Evolutionary conservation across 805 yeast genomes (phyloP).

Genomic region (Wickerhamiella vanderwaltii): DNA sequence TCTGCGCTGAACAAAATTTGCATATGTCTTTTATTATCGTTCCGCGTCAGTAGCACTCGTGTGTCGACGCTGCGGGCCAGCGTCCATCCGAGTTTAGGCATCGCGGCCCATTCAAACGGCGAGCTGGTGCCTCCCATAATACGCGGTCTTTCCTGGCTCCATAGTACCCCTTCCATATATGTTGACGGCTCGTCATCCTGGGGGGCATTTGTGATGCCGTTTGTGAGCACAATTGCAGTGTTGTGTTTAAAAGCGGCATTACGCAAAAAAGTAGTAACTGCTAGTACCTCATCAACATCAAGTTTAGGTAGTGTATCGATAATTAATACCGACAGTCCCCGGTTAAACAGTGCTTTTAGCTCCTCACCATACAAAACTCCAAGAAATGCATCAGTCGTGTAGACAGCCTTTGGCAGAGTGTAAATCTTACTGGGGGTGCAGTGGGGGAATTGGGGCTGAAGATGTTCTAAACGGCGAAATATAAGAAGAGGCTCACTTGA

Average conservation of each 20-base stretch:
- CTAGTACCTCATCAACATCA: background rate
- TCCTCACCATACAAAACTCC: background rate
- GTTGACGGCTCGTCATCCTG: background rate
- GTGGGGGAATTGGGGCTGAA: background rate
- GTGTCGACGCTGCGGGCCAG: conserved; percentile 13
- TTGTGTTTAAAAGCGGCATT: conserved; percentile 36
- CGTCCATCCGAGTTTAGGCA: conserved; percentile 25
- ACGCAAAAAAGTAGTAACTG: conserved; percentile 27
- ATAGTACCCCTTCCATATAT: conserved; percentile 12
- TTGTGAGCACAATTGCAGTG: conserved; percentile 57
- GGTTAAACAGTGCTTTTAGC: background rate
- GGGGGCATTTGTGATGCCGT: conserved; percentile 42
- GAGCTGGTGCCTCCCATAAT: conserved; percentile 36
- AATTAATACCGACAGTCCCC: background rate
- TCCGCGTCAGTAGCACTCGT: conserved; percentile 12
- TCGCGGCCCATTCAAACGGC: conserved; percentile 41
- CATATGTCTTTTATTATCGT: background rate
- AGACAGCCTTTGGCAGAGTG: background rate
- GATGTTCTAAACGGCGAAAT: background rate
- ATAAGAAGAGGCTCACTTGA: conserved; percentile 3
- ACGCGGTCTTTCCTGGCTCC: conserved; percentile 34
- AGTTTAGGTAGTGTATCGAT: conserved; percentile 3
- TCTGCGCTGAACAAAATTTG: conserved; percentile 4
- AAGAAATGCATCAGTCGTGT: background rate
- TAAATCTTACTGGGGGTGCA: background rate